Evolutionary conservation across 257 asterid species (phyloP), one percentile per base, ranked within the genome.

Genomic region (Nicotiana otophora): DNA sequence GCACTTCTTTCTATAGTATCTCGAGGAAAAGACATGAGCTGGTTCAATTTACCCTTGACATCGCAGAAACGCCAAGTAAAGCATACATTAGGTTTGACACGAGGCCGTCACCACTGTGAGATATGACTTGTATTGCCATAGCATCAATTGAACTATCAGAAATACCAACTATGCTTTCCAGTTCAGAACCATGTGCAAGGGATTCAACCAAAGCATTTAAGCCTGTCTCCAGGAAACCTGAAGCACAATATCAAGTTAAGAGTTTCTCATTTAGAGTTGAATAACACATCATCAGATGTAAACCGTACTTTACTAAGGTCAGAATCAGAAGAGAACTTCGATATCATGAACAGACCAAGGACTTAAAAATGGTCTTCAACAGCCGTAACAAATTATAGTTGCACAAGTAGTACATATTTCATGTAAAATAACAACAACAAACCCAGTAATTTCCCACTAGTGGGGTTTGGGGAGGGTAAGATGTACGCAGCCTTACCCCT

Each of bases 41-140:
- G 85, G 79, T 87, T 84, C 86, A 46, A 78, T 55, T 90, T 92
- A 94, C 98, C 97, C 97, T 89, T 81, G 98, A 93, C 97, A 93
- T 88, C 86, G 98, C 98, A 76, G 97, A 92, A 83, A 93, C 92
- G 78, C 98, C 97, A 84, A 95, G 98, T 78, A 95, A 93, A 84
- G 98, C 94, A 86, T 95, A 93, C 72, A 95, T 86, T 85, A 95
- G 89, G 90, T 93, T 95, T 2, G 97, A 92, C 80, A 95, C 85
- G 55, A 95, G 92, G 74, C 97, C 93, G 88, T 95, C 98, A 6
- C 97, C 97, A 54, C 88, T 82, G 86, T 83, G 86, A 81, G 96
- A 93, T 85, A 95, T 87, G 88, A 91, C 95, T 83, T 88, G 89
- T 82, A 93, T 89, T 86, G 90, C 87, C 93, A 86, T 89, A 82